Evolutionary conservation across 1,284 basidiomycete genomes (phyloP).

Genomic region (Ganoderma boninense): DNA sequence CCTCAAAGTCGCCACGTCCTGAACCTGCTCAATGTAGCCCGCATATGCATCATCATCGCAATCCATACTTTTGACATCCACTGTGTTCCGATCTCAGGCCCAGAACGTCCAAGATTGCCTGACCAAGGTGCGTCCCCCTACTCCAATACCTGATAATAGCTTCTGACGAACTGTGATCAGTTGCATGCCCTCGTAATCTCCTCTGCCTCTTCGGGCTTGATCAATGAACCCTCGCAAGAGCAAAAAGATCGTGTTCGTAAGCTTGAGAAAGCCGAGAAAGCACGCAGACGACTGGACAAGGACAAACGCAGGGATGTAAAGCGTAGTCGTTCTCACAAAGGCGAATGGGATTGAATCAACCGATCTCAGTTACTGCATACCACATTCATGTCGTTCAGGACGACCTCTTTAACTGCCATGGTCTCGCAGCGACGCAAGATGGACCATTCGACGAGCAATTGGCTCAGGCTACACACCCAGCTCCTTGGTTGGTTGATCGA

Average conservation of each 20-base stretch:
- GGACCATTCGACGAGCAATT: neutral
- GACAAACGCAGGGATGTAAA: constrained; percentile 57
- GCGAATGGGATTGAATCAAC: constrained; percentile 34
- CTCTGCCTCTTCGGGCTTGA: constrained; percentile 55
- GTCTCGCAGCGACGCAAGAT: neutral
- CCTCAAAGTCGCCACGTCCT: neutral
- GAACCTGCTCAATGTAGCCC: constrained; percentile 49
- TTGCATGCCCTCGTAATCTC: constrained; percentile 61
- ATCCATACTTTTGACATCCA: constrained; percentile 73
- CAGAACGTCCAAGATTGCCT: constrained; percentile 79
- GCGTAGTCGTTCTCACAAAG: constrained; percentile 39
- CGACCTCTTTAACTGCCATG: neutral
- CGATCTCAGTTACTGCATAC: neutral
- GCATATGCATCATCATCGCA: constrained; percentile 72
- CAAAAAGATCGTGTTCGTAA: constrained; percentile 63
- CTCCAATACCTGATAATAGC: constrained; percentile 24
- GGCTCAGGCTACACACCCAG: neutral
- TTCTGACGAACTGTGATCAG: constrained; percentile 44
- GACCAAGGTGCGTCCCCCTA: constrained; percentile 57
- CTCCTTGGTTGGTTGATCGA: neutral
- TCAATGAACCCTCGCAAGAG: constrained; percentile 62
- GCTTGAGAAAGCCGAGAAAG: constrained; percentile 54
- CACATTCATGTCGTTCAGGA: neutral
- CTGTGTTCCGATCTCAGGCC: constrained; percentile 73
- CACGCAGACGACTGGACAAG: constrained; percentile 58